Base-by-base conservation (phyloP, 352 stramenopile species). In the Phytopythium mirpurense region DNA sequence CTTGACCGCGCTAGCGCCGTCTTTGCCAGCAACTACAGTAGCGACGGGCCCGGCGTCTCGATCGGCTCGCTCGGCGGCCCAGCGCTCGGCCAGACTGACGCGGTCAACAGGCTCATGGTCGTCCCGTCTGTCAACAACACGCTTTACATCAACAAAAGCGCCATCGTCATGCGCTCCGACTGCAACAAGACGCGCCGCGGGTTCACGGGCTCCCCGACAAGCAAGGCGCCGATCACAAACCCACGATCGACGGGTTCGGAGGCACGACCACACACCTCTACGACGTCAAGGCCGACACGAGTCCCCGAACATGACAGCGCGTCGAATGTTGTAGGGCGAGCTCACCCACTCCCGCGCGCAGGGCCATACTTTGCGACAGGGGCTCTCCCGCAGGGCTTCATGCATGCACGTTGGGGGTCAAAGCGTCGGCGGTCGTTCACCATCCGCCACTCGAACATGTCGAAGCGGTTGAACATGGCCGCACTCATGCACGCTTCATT, bases 251-350 rank as follows among this genome's bases (percentile, higher is more conserved):
- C 9, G 59, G 59, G 0, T 48, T 74, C 19, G 56, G 45, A 0
- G 66, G 66, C 9, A 61, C 66, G 3, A 62, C 66, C 27, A 71
- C 27, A 0, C 71, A 74, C 52, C 26, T 67, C 51, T 74, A 69
- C 56, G 65, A 72, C 49, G 64, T 71, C 26, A 35, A 59, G 24
- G 53, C 51, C 8, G 68, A 72, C 56, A 49, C 60, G 18, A 48
- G n/a, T n/a, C n/a, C n/a, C n/a, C n/a, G n/a, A n/a, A n/a, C n/a
- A n/a, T n/a, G n/a, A n/a, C n/a, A n/a, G n/a, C n/a, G n/a, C n/a
- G n/a, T n/a, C n/a, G n/a, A 12, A 36, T 36, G 10, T 14, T 16
- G 9, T 36, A 36, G 31, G 11, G 31, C 31, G 11, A 8, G 11
- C 31, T 36, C 11, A 36, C 9, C 31, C 31, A 36, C 9, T 36